Base-by-base conservation (phyloP, 2,329 filamentous ascomycete genomes). In the Massarina eburnea region DNA sequence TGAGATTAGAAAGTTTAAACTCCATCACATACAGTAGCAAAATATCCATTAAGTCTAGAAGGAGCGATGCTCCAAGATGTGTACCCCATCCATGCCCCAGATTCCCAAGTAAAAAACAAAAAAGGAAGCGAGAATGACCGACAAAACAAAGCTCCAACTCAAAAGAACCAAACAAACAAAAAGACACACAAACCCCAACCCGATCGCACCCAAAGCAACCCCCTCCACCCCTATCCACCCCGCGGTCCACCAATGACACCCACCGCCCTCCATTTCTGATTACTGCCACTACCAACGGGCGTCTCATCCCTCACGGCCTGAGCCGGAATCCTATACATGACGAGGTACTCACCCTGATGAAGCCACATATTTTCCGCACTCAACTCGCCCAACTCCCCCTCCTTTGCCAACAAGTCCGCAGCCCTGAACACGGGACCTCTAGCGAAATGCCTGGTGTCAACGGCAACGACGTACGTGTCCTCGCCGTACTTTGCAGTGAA, bases 321-420 rank as follows among this genome's bases (percentile, higher is more conserved):
- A 9, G 57, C 45, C 4, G 64, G 63, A 32, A 69, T 62, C 5
- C 59, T 52, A 56, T 69, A 67, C 64, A 65, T 59, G 29, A 67
- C 51, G 21, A 69, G 36, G 48, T 69, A 69, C 52, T 69, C 66
- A 1, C 65, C 63, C 45, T 58, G 51, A 54, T 69, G 66, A 43
- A 68, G 32, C 54, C 57, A 64, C 21, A 43, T 45, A 29, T 52
- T 43, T 17, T 30, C 45, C 8, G 40, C 38, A 4, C 8, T 46
- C n/a, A 30, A 21, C 26, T 51, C 40, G 17, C 35, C 39, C 41
- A 35, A 20, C 8, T 33, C 10, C 6, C 30, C 39, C 18, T 24
- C 33, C 20, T 32, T 15, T 20, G 3, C 21, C 27, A 69, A 27
- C 15, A 68, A 10, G 51, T 68, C 63, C 19, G 45, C 59, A 3